phyloP scores from a whole-genome alignment of 495 filamentous ascomycete species.

The Geoglossum glabrum region DNA sequence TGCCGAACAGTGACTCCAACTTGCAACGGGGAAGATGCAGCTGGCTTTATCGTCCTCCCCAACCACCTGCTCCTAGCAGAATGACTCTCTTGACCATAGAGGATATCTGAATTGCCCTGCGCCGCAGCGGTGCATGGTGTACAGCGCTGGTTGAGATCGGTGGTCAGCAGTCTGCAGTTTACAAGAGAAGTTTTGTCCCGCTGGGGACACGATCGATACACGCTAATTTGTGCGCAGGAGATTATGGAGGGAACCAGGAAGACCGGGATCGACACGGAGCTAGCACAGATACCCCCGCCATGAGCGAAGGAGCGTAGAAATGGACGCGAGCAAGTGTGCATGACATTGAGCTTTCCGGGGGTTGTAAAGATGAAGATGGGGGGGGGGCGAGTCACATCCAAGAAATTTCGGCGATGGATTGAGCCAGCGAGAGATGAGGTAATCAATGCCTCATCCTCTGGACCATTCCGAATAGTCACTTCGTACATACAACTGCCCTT shows the following conservation, averaged over 20 bases:
- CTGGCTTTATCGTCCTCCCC: neutral
- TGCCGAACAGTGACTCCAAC: too few relatives aligned
- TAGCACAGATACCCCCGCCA: neutral
- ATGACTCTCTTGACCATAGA: neutral
- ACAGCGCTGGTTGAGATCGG: neutral
- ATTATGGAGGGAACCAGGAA: neutral
- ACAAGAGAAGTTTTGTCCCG: neutral
- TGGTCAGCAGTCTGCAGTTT: neutral
- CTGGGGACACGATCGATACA: neutral
- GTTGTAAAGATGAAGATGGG: neutral
- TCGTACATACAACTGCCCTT: too few relatives aligned
- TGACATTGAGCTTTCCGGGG: neutral
- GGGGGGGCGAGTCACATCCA: too few relatives aligned
- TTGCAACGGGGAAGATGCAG: conserved; percentile 10
- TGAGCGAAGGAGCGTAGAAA: neutral
- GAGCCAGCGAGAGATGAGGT: neutral
- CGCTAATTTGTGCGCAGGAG: neutral
- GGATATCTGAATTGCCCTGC: neutral
- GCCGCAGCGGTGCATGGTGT: neutral
- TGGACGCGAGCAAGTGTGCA: neutral
- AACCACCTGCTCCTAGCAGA: neutral
- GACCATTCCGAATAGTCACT: too few relatives aligned
- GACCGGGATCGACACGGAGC: neutral
- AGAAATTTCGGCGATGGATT: neutral
- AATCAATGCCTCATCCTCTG: neutral